Conservation (phyloP, 768 basidiomycete species). For the Lanmaoa pseudosensibilis region DNA sequence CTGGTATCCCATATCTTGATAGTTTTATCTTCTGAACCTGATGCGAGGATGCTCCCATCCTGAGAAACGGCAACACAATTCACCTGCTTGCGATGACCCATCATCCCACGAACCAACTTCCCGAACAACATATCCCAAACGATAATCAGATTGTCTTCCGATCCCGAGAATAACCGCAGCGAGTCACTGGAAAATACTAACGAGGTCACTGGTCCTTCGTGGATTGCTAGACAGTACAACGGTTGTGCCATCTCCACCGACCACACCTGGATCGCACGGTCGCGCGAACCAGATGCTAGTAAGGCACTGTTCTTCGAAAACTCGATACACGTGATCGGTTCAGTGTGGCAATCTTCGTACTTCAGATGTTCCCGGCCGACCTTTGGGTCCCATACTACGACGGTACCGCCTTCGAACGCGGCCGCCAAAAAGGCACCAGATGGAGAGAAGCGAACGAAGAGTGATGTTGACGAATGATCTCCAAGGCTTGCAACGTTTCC, state of each 20-base stretch:
- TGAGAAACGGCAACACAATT: slow-evolving; percentile 21
- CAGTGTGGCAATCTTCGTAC: slow-evolving; percentile 10
- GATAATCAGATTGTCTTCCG: slow-evolving; percentile 22
- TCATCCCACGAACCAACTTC: slow-evolving; percentile 16
- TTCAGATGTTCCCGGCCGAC: slow-evolving; percentile 19
- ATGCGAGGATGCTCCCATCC: slow-evolving; percentile 16
- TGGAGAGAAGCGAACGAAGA: slow-evolving; percentile 19
- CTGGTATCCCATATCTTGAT: slow-evolving; percentile 24
- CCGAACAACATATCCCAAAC: slow-evolving; percentile 24
- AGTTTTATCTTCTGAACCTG: slow-evolving; percentile 28
- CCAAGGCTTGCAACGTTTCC: slow-evolving; percentile 22
- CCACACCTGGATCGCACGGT: slow-evolving; percentile 24
- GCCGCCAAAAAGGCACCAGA: slow-evolving; percentile 22
- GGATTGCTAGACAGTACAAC: slow-evolving; percentile 12
- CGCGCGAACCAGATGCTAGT: slow-evolving; percentile 21
- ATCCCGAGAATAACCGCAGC: slow-evolving; percentile 21
- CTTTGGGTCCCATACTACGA: slow-evolving; percentile 22
- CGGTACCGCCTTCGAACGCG: slow-evolving; percentile 17
- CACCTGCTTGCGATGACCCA: slow-evolving; percentile 19
- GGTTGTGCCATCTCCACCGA: slow-evolving; percentile 13
- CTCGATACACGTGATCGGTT: slow-evolving; percentile 19
- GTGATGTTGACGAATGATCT: slow-evolving; percentile 4
- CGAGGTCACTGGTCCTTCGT: slow-evolving; percentile 18
- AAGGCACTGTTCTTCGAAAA: slow-evolving; percentile 17
- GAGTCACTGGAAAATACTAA: slow-evolving; percentile 27